These are phyloP conservation scores for Biscogniauxia sp. DNA, from an alignment of 2,329 filamentous ascomycete genomes.

Conservation along the genomic window DNA sequence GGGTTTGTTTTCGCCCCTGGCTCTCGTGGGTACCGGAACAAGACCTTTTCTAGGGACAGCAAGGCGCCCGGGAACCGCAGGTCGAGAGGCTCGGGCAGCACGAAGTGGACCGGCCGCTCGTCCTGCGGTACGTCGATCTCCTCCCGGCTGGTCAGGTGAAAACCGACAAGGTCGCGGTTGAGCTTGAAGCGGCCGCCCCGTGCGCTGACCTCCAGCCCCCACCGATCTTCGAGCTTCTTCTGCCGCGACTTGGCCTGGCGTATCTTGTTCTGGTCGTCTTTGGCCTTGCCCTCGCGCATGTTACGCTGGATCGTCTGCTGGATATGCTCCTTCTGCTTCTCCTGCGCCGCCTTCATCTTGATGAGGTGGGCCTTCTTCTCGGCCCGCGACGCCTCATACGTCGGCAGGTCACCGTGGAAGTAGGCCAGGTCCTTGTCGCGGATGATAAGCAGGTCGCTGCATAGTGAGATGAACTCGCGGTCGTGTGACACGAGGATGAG, in stretches of 20 bases:
- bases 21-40: constrained; percentile 57
- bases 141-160: constrained; percentile 53
- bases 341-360: constrained; percentile 78
- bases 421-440: constrained; percentile 69
- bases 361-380: constrained; percentile 67
- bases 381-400: constrained; percentile 66
- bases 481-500: constrained; percentile 82
- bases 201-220: constrained; percentile 71
- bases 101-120: constrained; percentile 55
- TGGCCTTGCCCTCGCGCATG: constrained; percentile 70
- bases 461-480: constrained; percentile 73
- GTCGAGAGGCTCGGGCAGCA: constrained; percentile 62
- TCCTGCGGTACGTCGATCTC: constrained; percentile 71
- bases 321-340: constrained; percentile 77
- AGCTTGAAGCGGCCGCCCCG: constrained; percentile 77
- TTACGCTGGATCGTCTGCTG: constrained; percentile 75
- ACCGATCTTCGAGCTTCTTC: constrained; percentile 80
- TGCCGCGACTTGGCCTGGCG: constrained; percentile 81
- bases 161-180: constrained; percentile 69
- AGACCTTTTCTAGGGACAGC: constrained; percentile 67
- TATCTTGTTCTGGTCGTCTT: constrained; percentile 80
- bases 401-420: constrained; percentile 71
- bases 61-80: constrained; percentile 73
- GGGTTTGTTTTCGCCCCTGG: constrained; percentile 30
- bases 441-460: constrained; percentile 75